Base-by-base conservation (phyloP, 768 basidiomycete genomes). In the Tephrocybe sp. region DNA sequence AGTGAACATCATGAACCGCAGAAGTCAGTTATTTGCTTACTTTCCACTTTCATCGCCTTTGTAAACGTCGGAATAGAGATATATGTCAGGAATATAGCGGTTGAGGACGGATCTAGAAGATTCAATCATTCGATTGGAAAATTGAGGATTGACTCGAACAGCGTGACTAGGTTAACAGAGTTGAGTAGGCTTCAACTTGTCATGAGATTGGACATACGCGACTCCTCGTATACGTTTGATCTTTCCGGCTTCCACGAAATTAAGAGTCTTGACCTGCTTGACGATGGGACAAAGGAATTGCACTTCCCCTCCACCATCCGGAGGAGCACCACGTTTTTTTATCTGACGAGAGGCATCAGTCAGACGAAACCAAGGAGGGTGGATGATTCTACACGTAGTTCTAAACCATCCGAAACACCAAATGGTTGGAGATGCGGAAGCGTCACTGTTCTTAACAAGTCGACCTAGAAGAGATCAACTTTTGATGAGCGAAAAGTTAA, bases 111-210 rank as follows among this genome's bases (percentile, higher is more conserved):
- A 94, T 31, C 97, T 84, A 15, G 91, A 84, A 7, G 94, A 82
- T 59, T 97, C 95, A 42, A 99, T 97, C 86, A 98, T 92, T 31
- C 97, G 82, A 66, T 97, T 97, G 2, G 94, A 97, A 64, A 99
- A 91, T 63, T 98, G 94, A 19, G 97, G 97, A 56, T 86, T 95
- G 8, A 98, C 93, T 33, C 97, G 88, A 22, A 97, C 95, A 2
- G 94, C 91, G 69, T 97, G 94, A 6, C 94, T 97, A 59, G n/a
- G 12, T 31, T 45, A 22, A 21, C 6, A 12, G 21, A 30, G 5
- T n/a, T 51, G 31, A 46, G 39, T 18, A 42, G 8, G n/a, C 30
- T 29, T 13, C 9, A 21, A 15, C 3, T 40, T 8, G 12, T 16
- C 42, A 38, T 3, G 9, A 39, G 31, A 7, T 27, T 47, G 24